Evolutionary conservation across 2,329 filamentous ascomycete species (phyloP).

Genomic region (Penicillium thymicola): DNA sequence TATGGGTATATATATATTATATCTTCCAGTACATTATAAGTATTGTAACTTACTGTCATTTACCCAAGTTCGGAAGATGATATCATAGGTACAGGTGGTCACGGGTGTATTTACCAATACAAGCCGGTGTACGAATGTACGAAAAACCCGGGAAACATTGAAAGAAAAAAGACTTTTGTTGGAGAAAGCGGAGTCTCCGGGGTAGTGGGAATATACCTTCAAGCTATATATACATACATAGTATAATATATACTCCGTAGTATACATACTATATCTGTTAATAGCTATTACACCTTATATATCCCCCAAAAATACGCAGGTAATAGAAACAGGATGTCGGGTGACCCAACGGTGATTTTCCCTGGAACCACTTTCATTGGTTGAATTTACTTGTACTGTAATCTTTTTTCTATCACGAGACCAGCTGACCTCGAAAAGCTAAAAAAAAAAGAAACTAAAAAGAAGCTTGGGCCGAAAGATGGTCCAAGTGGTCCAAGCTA

Average conservation of each 20-base stretch:
- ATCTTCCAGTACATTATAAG: background rate
- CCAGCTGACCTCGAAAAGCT: constrained; percentile 19
- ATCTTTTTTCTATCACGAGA: constrained; percentile 18
- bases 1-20: background rate
- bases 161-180: background rate
- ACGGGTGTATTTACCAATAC: constrained; percentile 3
- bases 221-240: constrained; percentile 10
- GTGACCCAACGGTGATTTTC: constrained; percentile 42
- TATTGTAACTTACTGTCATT: constrained; percentile 5
- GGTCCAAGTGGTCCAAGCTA: constrained; percentile 12
- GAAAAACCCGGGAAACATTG: background rate
- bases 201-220: background rate
- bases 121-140: background rate
- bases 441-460: background rate
- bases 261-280: background rate
- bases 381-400: background rate
- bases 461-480: constrained; percentile 21
- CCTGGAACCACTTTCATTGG: constrained; percentile 31
- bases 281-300: background rate
- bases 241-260: background rate
- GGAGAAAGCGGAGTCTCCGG: constrained; percentile 10
- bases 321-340: constrained; percentile 26
- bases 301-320: background rate
- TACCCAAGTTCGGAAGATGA: constrained; percentile 7
- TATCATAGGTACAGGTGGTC: constrained; percentile 9